Conservation (phyloP, 2,329 filamentous ascomycete genomes). For the Fusarium sp. region DNA sequence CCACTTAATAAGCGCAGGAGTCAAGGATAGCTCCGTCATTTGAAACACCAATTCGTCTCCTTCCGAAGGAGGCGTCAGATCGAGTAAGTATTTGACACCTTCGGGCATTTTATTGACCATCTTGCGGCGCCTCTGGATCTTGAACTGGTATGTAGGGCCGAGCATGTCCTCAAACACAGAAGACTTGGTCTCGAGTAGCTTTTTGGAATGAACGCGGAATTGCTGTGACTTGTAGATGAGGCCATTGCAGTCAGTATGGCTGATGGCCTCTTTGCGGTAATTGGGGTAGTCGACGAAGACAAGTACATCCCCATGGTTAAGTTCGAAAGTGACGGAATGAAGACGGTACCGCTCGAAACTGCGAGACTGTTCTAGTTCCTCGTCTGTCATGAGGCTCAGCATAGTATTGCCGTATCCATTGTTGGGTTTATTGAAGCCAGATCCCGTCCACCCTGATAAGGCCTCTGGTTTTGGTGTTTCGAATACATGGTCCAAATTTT, state of each 20-base stretch:
- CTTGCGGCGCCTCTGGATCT: slow-evolving; percentile 54
- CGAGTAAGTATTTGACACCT: slow-evolving; percentile 69
- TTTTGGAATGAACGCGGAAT: slow-evolving; percentile 61
- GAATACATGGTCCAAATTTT: too few species aligned
- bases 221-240: slow-evolving; percentile 51
- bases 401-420: not conserved
- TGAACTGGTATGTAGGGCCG: slow-evolving; percentile 56
- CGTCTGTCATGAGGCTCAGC: slow-evolving; percentile 18
- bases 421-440: slow-evolving; percentile 38
- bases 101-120: slow-evolving; percentile 52
- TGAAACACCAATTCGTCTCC: slow-evolving; percentile 72
- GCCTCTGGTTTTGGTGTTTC: not conserved
- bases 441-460: slow-evolving; percentile 31
- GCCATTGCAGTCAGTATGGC: slow-evolving; percentile 53
- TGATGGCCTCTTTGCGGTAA: slow-evolving; percentile 29
- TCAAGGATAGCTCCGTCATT: slow-evolving; percentile 69
- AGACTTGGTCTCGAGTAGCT: slow-evolving; percentile 61
- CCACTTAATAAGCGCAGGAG: slow-evolving; percentile 68
- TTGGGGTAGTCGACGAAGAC: slow-evolving; percentile 58
- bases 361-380: slow-evolving; percentile 39
- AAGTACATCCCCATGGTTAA: slow-evolving; percentile 58
- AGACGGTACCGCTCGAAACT: slow-evolving; percentile 47
- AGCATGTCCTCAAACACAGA: slow-evolving; percentile 61
- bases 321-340: slow-evolving; percentile 46
- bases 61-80: slow-evolving; percentile 71